phyloP scores from a whole-genome alignment of 2,329 filamentous ascomycete species.

The Drechslerella coelobrocha region DNA sequence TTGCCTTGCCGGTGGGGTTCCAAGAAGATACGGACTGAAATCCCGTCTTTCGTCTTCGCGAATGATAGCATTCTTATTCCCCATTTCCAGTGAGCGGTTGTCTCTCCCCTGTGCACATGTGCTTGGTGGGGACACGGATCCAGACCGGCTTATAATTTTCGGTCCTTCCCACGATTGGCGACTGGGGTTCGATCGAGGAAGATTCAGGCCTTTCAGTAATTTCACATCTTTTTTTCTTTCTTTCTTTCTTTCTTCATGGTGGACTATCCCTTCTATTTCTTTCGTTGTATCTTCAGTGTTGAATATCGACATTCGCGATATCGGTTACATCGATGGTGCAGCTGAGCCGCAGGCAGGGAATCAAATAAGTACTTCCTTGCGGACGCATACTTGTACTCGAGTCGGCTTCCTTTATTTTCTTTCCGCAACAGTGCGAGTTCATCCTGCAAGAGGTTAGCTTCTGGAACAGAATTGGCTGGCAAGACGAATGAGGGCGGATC shows the following conservation, averaged over 20 bases:
- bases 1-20: slow-evolving; percentile 11
- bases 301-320: too few species aligned
- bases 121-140: slow-evolving; percentile 30
- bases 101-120: slow-evolving; percentile 19
- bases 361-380: too few species aligned
- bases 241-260: slow-evolving; percentile 9
- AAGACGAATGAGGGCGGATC: background rate
- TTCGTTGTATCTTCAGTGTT: slow-evolving; percentile 21
- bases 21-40: slow-evolving; percentile 47
- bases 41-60: slow-evolving; percentile 34
- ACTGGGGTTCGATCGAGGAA: background rate
- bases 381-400: background rate
- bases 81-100: slow-evolving; percentile 39
- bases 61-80: slow-evolving; percentile 44
- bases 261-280: too few species aligned
- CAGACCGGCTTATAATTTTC: slow-evolving; percentile 22
- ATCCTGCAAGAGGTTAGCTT: slow-evolving; percentile 43
- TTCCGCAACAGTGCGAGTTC: slow-evolving; percentile 38
- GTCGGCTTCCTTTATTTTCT: slow-evolving; percentile 35
- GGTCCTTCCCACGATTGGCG: slow-evolving; percentile 1
- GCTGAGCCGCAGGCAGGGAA: too few species aligned
- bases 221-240: slow-evolving; percentile 11
- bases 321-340: too few species aligned
- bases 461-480: slow-evolving; percentile 19
- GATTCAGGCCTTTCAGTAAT: background rate